Percentiles rank a stretch among this genome's conserved stretches.
These are phyloP conservation scores for Trichoderma gamsii DNA, from an alignment of 495 filamentous ascomycete genomes.

Conservation along the genomic window DNA sequence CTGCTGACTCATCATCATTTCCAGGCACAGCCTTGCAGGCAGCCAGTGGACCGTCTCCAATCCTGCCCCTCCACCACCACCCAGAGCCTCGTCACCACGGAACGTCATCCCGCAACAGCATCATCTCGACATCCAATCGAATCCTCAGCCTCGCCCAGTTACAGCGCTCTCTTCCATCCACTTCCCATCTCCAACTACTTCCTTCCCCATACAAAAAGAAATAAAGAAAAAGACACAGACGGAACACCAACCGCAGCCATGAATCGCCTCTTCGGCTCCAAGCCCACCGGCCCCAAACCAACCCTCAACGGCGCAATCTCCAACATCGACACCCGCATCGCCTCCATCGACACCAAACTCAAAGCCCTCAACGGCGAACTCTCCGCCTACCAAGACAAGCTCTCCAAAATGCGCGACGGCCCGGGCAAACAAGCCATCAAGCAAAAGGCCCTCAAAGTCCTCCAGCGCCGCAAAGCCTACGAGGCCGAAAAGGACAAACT, in stretches of 20 bases:
- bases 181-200: background rate
- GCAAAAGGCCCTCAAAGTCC: constrained; percentile 89
- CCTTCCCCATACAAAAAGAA: background rate
- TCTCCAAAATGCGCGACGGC: constrained; percentile 91
- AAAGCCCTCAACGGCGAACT: constrained; percentile 89
- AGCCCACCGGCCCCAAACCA: constrained; percentile 83
- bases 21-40: background rate
- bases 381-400: constrained; percentile 75
- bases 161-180: too few relatives aligned
- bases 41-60: background rate
- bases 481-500: constrained; percentile 92
- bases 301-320: constrained; percentile 80
- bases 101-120: background rate
- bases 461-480: constrained; percentile 95
- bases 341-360: constrained; percentile 91
- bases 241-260: constrained; percentile 42
- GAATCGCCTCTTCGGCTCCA: constrained; percentile 94
- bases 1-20: background rate
- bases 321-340: constrained; percentile 83
- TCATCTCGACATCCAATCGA: background rate
- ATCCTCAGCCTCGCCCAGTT: background rate
- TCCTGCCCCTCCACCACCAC: background rate
- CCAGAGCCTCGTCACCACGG: background rate
- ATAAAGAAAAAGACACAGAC: background rate
- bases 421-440: constrained; percentile 90